Base-by-base conservation (phyloP, 129 eudicot genomes). In the Flaveria trinervia region DNA sequence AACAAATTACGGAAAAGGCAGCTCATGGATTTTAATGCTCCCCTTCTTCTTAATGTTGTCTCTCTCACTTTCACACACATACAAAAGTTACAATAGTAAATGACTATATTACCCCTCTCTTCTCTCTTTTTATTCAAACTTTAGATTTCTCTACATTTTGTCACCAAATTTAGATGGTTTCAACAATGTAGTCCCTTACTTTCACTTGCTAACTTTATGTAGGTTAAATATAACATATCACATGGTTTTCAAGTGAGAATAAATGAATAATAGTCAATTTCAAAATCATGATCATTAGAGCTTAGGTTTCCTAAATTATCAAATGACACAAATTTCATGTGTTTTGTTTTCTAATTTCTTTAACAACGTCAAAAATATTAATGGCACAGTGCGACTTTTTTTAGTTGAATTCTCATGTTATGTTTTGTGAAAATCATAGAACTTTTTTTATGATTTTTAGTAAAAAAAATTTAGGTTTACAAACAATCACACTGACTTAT, bases 1-100 rank as follows among this genome's bases (percentile, higher is more conserved):
- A 54, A 57, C 51, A 79, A 78, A 41, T 13, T 72, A 36, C 39
- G 52, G 70, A 79, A 85, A 85, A 85, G 82, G 83, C 77, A 70
- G 79, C 36, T 70, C 70, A 69, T 81, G 83, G 88, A 85, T 69
- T 81, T 85, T 45, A 84, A 84, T 84, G 87, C 83, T 61, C 43
- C 17, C 18, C 2, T 61, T 4, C 72, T 18, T 28, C 68, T 18
- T 30, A 45, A 28, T 56, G 13, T 13, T 75, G 67, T 62, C 39
- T 66, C 12, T 64, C 83, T 65, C 67, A 56, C 75, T 65, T 71
- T 76, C 45, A 76, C 46, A 57, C 52, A n/a, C 51, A 65, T 70
- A 52, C 12, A 61, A 28, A 77, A 56, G 30, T 56, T 23, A 43
- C 14, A 15, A 36, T 25, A 28, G 8, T 45, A 56, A 55, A 55